Evolutionary conservation across 2,329 filamentous ascomycete genomes (phyloP), one percentile per base, ranked within the genome.

Genomic region (Cercospora janseana): DNA sequence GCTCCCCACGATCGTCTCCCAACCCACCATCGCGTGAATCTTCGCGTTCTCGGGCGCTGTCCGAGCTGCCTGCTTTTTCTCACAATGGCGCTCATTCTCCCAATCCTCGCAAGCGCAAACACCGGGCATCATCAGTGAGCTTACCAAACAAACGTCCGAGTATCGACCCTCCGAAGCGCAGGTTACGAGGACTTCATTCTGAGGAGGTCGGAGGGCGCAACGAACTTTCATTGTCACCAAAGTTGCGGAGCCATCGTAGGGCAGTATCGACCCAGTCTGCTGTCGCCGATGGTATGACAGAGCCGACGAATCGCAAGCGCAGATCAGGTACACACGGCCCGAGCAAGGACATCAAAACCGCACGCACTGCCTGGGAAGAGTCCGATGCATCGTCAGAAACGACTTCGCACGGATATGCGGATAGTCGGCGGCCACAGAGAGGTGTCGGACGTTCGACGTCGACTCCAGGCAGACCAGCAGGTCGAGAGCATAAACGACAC

Each of bases 401-500:
- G 4, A 64, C 65, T 23, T 68, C 66, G 78, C 85, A 57, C 83
- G 83, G 37, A 81, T 80, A 58, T 78, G 84, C 52, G 74, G 82
- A 61, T 73, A 80, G 60, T 21, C 70, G 71, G 52, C 69, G 72
- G 77, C 83, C 60, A 83, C 88, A 42, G 78, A 87, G 67, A 35
- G 66, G 64, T 13, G 57, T 66, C 31, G 65, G 51, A 79, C 82
- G 60, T 83, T 71, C 73, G 6, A 65, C 74, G 49, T 75, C 73
- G 8, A 76, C 74, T 8, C 73, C 75, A 12, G 74, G 71, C 7
- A 68, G 73, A 37, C 68, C 58, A 21, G 82, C 88, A 68, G 81
- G 82, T 2, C 86, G 64, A 6, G 63, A 67, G 51, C 63, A 88
- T 66, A 94, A 92, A 68, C 92, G 93, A 61, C 86, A 92, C 64